Evolutionary conservation across 768 basidiomycete species (phyloP).

Genomic region (Tricholomella constricta): DNA sequence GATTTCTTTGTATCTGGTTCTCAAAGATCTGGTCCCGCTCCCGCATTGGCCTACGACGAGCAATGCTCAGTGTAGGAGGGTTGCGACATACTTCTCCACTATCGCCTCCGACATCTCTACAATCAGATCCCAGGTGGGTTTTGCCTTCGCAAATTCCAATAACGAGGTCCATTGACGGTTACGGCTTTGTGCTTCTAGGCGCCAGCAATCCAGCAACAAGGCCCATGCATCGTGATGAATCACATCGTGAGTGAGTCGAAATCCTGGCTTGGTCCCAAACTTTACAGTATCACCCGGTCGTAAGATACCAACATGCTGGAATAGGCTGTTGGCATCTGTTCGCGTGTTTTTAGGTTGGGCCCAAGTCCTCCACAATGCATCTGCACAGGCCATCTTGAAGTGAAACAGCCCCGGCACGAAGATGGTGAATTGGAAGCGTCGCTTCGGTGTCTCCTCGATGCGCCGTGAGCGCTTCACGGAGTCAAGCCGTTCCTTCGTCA

Average conservation of each 20-base stretch:
- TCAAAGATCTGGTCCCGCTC: neutral
- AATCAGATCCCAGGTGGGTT: conserved; percentile 24
- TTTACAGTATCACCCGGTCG: conserved; percentile 27
- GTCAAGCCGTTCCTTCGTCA: conserved; percentile 12
- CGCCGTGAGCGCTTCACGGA: conserved; percentile 2
- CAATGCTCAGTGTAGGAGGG: no score
- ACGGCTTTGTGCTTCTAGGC: conserved; percentile 12
- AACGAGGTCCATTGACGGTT: conserved; percentile 10
- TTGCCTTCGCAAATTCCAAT: conserved; percentile 19
- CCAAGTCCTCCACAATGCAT: conserved; percentile 25
- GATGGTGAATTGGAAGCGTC: conserved; percentile 18
- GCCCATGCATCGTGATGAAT: conserved; percentile 27
- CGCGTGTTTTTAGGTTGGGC: conserved; percentile 14
- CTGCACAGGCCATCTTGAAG: conserved; percentile 27
- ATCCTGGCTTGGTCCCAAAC: conserved; percentile 28
- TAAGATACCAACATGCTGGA: conserved; percentile 20
- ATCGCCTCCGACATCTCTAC: neutral
- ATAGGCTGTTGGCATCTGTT: conserved; percentile 17
- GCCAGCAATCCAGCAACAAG: conserved; percentile 29
- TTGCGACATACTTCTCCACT: no score
- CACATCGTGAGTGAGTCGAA: conserved; percentile 31
- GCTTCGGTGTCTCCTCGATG: conserved; percentile 17
- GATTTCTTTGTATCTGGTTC: neutral
- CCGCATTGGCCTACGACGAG: neutral
- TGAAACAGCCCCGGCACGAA: conserved; percentile 26